These are phyloP conservation scores for Solanum lycopersicoides DNA, from an alignment of 257 asterid genomes.

Conservation along the genomic window DNA sequence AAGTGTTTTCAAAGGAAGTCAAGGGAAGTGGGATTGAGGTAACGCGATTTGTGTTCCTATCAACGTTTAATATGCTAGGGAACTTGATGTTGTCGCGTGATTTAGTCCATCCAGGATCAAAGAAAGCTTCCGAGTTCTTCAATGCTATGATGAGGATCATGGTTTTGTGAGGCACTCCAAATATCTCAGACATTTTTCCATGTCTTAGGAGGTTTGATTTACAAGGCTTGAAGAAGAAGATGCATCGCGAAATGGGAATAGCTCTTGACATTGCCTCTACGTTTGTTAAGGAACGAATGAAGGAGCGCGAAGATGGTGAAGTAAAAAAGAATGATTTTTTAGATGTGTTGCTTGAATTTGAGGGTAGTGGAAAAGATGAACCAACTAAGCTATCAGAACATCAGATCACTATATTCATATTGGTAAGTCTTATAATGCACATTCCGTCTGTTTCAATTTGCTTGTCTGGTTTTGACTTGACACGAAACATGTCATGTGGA, in stretches of 20 bases:
- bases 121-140: constrained; percentile 26
- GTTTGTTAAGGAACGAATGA: constrained; percentile 28
- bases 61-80: constrained; percentile 44
- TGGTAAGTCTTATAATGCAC: constrained; percentile 20
- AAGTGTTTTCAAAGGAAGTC: not conserved
- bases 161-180: constrained; percentile 27
- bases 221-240: constrained; percentile 32
- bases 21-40: constrained; percentile 2
- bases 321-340: constrained; percentile 31
- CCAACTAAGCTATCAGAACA: constrained; percentile 19
- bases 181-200: constrained; percentile 43
- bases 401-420: constrained; percentile 33
- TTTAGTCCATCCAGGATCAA: constrained; percentile 34
- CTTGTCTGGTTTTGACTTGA: not conserved
- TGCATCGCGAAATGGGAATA: constrained; percentile 20
- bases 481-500: too few relatives aligned
- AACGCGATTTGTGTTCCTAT: constrained; percentile 28
- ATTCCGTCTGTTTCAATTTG: not conserved
- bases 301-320: not conserved
- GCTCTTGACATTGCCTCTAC: constrained; percentile 20
- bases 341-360: constrained; percentile 33
- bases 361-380: constrained; percentile 19
- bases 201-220: constrained; percentile 30
- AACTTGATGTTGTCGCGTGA: constrained; percentile 39
- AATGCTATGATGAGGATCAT: constrained; percentile 26